These are phyloP conservation scores for Jasminum sambac DNA, from an alignment of 257 asterid genomes.

Conservation along the genomic window DNA sequence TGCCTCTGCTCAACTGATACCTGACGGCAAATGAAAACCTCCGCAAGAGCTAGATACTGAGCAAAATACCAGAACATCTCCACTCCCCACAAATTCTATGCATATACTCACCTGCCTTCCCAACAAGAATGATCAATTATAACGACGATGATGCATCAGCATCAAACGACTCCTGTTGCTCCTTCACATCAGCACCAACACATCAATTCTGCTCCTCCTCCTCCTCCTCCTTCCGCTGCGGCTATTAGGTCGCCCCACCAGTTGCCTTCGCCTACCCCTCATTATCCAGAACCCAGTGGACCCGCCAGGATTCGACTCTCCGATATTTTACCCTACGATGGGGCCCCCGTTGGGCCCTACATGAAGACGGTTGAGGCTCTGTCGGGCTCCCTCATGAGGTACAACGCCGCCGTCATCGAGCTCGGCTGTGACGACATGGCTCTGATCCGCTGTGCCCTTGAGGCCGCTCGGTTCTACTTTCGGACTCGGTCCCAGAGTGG, in stretches of 20 bases:
- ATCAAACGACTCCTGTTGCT: constrained; percentile 15
- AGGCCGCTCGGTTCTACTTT: constrained; percentile 66
- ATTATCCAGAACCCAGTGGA: constrained; percentile 36
- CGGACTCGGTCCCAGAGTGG: constrained; percentile 45
- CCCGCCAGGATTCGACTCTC: constrained; percentile 59
- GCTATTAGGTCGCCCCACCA: constrained; percentile 33
- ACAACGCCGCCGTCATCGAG: constrained; percentile 90
- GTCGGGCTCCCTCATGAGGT: constrained; percentile 77
- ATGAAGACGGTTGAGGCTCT: constrained; percentile 69
- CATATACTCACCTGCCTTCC: neutral
- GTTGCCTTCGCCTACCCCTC: constrained; percentile 29
- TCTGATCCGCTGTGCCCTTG: constrained; percentile 78
- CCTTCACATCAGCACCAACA: constrained; percentile 13
- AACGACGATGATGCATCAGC: constrained; percentile 36
- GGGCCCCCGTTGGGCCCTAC: constrained; percentile 65
- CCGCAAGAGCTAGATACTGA: neutral
- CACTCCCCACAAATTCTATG: neutral
- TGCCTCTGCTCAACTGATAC: neutral
- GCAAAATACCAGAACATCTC: neutral
- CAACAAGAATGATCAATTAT: constrained; percentile 30
- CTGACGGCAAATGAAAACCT: neutral
- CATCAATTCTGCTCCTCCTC: constrained; percentile 29
- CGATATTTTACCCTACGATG: constrained; percentile 81
- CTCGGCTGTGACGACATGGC: constrained; percentile 65
- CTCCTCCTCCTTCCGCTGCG: constrained; percentile 31